A percentile compares a stretch with the other conserved stretches of the same genome.
Conservation (phyloP, 306 rosid genomes). For the Rubus parviflorus region DNA sequence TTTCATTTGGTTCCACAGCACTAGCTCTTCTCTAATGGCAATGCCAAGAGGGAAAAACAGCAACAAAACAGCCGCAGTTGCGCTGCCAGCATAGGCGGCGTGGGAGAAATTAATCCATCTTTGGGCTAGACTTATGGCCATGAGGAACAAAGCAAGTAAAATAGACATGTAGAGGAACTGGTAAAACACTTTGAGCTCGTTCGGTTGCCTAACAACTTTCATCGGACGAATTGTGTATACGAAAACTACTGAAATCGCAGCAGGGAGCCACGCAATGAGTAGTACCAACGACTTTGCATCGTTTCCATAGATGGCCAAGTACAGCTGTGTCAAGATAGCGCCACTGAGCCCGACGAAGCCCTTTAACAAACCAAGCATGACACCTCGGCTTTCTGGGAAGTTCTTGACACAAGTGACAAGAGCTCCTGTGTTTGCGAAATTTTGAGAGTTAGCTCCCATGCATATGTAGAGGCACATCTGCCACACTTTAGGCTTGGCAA, state of each 20-base stretch:
- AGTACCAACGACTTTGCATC: constrained; percentile 1
- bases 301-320: constrained; percentile 18
- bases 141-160: constrained; percentile 38
- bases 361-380: constrained; percentile 37
- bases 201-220: not conserved
- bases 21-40: constrained; percentile 34
- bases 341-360: constrained; percentile 15
- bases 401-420: constrained; percentile 47
- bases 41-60: constrained; percentile 37
- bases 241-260: constrained; percentile 8
- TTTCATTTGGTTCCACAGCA: constrained; percentile 28
- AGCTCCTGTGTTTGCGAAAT: constrained; percentile 18
- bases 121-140: constrained; percentile 35
- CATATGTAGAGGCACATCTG: constrained; percentile 37
- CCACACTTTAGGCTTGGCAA: constrained; percentile 17
- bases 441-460: constrained; percentile 50
- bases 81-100: constrained; percentile 33
- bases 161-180: constrained; percentile 44
- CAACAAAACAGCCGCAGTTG: constrained; percentile 22
- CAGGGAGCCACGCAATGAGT: constrained; percentile 22
- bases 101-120: constrained; percentile 23
- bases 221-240: constrained; percentile 13
- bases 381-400: constrained; percentile 56
- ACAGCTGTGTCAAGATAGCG: constrained; percentile 21
- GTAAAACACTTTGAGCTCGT: constrained; percentile 33